These are phyloP conservation scores for Ophiostoma pallidulum DNA, from an alignment of 2,329 filamentous ascomycete genomes.

Conservation along the genomic window DNA sequence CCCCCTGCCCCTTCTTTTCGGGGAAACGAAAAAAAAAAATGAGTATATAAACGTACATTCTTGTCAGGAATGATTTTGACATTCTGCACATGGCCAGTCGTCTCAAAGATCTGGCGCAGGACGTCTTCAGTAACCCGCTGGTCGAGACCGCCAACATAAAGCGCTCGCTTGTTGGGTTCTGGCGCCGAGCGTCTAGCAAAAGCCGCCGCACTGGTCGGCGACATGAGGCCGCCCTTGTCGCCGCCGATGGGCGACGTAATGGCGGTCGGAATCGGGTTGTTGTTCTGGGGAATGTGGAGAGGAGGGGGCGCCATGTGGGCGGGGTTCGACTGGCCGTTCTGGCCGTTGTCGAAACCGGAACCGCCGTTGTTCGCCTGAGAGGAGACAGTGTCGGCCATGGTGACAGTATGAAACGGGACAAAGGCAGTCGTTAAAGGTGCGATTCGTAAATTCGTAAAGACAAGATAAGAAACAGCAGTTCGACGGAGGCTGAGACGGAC, in stretches of 20 bases:
- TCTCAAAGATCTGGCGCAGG: slow-evolving; percentile 95
- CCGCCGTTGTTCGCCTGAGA: slow-evolving; percentile 60
- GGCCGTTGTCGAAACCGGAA: slow-evolving; percentile 67
- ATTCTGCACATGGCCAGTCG: slow-evolving; percentile 93
- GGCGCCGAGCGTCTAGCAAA: slow-evolving; percentile 85
- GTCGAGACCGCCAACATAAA: slow-evolving; percentile 93
- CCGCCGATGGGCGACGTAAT: slow-evolving; percentile 80
- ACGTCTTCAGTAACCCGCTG: slow-evolving; percentile 94
- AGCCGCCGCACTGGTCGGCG: slow-evolving; percentile 70
- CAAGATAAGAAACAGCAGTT: slow-evolving; percentile 25
- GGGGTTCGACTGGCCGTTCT: slow-evolving; percentile 60
- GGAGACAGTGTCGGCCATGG: slow-evolving; percentile 72
- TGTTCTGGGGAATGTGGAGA: slow-evolving; percentile 92
- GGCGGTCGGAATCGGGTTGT: slow-evolving; percentile 85
- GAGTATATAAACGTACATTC: slow-evolving; percentile 74
- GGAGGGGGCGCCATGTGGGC: slow-evolving; percentile 83
- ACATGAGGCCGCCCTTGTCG: slow-evolving; percentile 60
- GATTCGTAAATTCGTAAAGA: slow-evolving; percentile 12
- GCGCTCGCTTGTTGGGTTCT: slow-evolving; percentile 94
- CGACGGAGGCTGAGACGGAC: slow-evolving; percentile 13
- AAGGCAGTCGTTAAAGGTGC: background rate
- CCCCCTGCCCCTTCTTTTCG: background rate
- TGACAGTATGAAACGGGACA: slow-evolving; percentile 18
- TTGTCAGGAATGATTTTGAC: slow-evolving; percentile 99
- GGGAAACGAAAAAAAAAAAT: no score